A percentile compares a stretch with the other conserved stretches of the same genome.
Evolutionary conservation across 129 eudicot genomes (phyloP).

Genomic region (Flaveria bidentis): DNA sequence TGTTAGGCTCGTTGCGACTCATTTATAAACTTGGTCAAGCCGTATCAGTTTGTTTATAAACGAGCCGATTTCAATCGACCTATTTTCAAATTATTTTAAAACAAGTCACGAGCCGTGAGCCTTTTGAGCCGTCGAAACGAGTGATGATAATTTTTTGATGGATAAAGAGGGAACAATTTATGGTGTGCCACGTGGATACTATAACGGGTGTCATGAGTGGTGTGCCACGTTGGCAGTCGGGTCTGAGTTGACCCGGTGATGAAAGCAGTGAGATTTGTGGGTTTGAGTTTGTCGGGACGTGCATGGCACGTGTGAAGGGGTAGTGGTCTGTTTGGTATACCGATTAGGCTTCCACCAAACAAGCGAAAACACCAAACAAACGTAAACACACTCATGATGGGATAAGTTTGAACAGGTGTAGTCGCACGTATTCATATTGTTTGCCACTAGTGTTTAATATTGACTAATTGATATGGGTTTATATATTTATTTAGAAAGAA

Average conservation of each 20-base stretch:
- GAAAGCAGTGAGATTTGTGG: conserved; percentile 25
- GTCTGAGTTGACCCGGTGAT: conserved; percentile 43
- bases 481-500: not conserved
- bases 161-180: conserved; percentile 51
- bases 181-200: conserved; percentile 64
- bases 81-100: too few relatives aligned
- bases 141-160: conserved; percentile 16
- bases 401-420: not conserved
- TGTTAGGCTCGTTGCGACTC: too few relatives aligned
- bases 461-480: not conserved
- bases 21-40: too few relatives aligned
- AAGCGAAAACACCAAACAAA: conserved; percentile 8
- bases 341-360: conserved; percentile 33
- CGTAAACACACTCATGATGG: not conserved
- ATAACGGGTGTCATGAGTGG: conserved; percentile 17
- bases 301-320: conserved; percentile 54
- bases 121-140: not conserved
- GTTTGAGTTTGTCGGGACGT: conserved; percentile 30
- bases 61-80: too few relatives aligned
- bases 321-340: conserved; percentile 12
- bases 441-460: conserved; percentile 15
- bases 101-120: too few relatives aligned
- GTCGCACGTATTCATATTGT: conserved; percentile 1
- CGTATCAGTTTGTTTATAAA: too few relatives aligned
- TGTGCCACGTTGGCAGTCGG: conserved; percentile 37